Evolutionary conservation across 2,329 filamentous ascomycete genomes (phyloP), one percentile per base, ranked within the genome.

Genomic region (Ophiostoma tasmaniense): DNA sequence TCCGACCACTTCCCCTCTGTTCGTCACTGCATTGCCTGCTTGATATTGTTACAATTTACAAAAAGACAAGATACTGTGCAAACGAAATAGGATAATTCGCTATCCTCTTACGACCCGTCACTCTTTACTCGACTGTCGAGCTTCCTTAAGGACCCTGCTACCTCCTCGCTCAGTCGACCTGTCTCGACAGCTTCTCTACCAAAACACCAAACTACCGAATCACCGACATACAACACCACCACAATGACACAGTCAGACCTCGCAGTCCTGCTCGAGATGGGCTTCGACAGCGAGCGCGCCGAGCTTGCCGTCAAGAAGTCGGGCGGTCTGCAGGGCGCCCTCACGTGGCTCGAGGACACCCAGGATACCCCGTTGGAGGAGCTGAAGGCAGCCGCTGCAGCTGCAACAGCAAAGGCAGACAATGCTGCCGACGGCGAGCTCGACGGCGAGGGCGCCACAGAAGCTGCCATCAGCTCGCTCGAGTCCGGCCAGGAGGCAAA

Each of bases 261-360:
- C 22, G 83, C 88, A 22, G 79, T 84, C 45, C 80, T 90, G 74
- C 76, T 89, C 72, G 87, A 90, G 67, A 90, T 90, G 87, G 88
- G 88, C 79, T 99, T 99, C 76, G 92, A 96, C 73, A 87, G 88
- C 75, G 87, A 92, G 75, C 89, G 91, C 73, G 89, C 92, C 64
- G 86, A 93, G 77, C 80, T 98, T 64, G 95, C 95, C 45, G 83
- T 97, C 73, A 92, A 94, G 80, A 92, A 91, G 76, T 86, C 88
- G 14, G 92, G 93, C 71, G 90, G 90, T 70, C 80, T 97, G 64
- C 90, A 95, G 77, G 90, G 89, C 73, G 95, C 95, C 67, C 85
- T 99, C 70, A 91, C 97, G 80, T 99, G 95, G 95, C 86, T 99
- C 1, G 93, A 96, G 77, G 87, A 90, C 74, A 96, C 96, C 77